Percentiles rank a stretch among this genome's conserved stretches.
phyloP scores from a whole-genome alignment of 352 stramenopile species.

The Halophytophthora polymorphica region DNA sequence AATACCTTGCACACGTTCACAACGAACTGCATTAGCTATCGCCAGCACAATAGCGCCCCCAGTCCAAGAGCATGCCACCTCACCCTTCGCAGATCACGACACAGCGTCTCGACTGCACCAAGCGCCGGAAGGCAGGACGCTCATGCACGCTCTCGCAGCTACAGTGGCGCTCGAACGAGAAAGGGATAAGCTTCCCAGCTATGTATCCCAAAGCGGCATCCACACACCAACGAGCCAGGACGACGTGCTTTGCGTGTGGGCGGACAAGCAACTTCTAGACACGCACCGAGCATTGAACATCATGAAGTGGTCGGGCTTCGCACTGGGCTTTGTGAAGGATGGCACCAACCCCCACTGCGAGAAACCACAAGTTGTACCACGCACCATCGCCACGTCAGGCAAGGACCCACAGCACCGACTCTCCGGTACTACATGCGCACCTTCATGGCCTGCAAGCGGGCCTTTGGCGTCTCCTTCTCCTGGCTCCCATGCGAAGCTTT shows the following conservation, averaged over 20 bases:
- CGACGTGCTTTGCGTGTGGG: no score
- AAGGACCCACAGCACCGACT: background rate
- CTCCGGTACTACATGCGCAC: slow-evolving; percentile 25
- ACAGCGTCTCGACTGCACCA: slow-evolving; percentile 74
- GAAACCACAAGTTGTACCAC: background rate
- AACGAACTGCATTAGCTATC: background rate
- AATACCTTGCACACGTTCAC: slow-evolving; percentile 48
- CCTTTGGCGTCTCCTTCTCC: slow-evolving; percentile 12
- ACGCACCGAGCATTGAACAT: slow-evolving; percentile 84
- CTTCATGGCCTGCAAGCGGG: slow-evolving; percentile 60
- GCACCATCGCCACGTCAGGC: background rate
- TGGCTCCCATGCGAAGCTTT: slow-evolving; percentile 6
- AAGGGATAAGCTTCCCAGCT: background rate
- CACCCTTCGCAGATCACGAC: slow-evolving; percentile 83
- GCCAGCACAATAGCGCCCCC: background rate
- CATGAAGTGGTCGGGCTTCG: slow-evolving; percentile 78
- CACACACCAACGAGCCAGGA: background rate
- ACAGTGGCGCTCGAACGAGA: background rate
- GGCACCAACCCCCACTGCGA: slow-evolving; percentile 76
- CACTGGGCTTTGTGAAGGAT: slow-evolving; percentile 75
- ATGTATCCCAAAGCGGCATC: background rate
- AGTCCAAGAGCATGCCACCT: background rate
- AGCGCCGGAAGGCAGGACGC: slow-evolving; percentile 64
- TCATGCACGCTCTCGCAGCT: slow-evolving; percentile 74
- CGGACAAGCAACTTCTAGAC: background rate